Conservation (phyloP, 306 rosid species). For the Astragalus glycyphyllos region DNA sequence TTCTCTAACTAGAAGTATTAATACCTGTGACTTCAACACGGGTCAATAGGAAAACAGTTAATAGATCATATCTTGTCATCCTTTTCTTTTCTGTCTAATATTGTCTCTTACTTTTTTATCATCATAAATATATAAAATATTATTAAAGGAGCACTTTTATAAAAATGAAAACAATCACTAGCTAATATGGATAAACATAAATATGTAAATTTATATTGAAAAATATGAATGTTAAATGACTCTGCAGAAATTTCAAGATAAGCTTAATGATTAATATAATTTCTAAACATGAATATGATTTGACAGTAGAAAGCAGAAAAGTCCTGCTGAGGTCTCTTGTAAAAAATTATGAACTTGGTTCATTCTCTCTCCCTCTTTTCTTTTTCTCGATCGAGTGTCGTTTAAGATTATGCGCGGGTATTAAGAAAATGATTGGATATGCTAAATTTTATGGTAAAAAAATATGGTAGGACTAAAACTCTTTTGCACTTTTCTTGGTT, state of each 20-base stretch:
- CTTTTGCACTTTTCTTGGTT: no score
- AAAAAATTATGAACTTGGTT: slow-evolving; percentile 13
- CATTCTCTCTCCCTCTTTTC: slow-evolving; percentile 16
- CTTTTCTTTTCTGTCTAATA: slow-evolving; percentile 23
- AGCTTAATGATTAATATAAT: neutral
- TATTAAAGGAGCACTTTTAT: neutral
- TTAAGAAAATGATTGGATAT: no score
- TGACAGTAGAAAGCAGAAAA: slow-evolving; percentile 28
- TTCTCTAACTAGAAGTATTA: no score
- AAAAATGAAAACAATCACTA: neutral
- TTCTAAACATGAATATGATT: neutral
- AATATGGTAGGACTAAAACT: no score
- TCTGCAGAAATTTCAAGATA: neutral
- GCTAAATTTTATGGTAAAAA: no score
- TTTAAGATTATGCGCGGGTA: no score
- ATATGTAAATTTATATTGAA: neutral
- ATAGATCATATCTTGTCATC: slow-evolving; percentile 1
- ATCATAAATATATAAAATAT: neutral
- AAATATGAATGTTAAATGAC: neutral
- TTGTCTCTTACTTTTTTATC: slow-evolving; percentile 24
- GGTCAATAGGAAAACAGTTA: neutral
- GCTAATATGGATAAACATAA: neutral
- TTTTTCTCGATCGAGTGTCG: neutral
- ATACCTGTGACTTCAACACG: neutral
- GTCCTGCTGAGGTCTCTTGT: slow-evolving; percentile 2